Conservation (phyloP, 257 asterid species). For the Jacaranda mimosifolia region DNA sequence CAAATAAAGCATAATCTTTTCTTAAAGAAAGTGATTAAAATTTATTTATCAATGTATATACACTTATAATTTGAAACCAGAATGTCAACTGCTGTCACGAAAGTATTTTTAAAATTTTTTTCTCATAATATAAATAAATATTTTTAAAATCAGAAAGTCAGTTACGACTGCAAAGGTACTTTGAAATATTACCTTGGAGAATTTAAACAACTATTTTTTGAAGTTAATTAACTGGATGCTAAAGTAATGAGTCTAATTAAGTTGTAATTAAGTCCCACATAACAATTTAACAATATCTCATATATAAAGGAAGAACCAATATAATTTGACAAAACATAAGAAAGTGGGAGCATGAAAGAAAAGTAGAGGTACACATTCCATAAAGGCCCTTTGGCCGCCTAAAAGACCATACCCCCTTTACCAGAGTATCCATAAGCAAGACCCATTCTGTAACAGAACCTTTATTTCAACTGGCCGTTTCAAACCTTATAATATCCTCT, state of each 20-base stretch:
- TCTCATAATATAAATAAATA: no score
- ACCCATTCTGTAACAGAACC: background rate
- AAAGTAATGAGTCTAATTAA: background rate
- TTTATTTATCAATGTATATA: no score
- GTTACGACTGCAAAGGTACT: no score
- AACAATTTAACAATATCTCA: slow-evolving; percentile 1
- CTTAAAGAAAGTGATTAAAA: background rate
- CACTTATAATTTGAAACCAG: background rate
- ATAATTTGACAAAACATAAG: slow-evolving; percentile 28
- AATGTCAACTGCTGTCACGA: background rate
- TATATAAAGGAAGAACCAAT: slow-evolving; percentile 20
- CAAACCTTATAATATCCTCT: no score
- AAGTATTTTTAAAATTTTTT: background rate
- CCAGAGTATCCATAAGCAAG: background rate
- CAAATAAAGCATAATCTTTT: background rate
- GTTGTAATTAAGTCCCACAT: background rate
- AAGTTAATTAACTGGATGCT: background rate
- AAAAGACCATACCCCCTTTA: slow-evolving; percentile 28
- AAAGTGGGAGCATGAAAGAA: slow-evolving; percentile 33
- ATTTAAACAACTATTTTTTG: background rate
- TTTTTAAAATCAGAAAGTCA: no score
- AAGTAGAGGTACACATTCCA: slow-evolving; percentile 14
- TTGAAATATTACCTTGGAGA: no score
- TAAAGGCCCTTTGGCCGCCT: slow-evolving; percentile 13
- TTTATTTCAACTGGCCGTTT: background rate